A percentile compares a stretch with the other conserved stretches of the same genome.
These are phyloP conservation scores for Cicer yamashitae DNA, from an alignment of 306 rosid species.

Conservation along the genomic window DNA sequence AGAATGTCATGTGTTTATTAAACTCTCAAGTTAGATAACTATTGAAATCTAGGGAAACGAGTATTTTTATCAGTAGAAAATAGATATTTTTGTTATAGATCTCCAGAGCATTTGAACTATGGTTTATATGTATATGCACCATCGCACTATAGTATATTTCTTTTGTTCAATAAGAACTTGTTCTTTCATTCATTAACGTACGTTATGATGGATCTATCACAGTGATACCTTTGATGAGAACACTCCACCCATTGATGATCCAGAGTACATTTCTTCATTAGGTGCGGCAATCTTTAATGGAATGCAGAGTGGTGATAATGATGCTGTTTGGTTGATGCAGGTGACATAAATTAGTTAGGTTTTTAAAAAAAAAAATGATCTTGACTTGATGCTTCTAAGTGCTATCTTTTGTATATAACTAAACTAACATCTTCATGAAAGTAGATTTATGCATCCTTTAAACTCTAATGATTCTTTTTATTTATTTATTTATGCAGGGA, in stretches of 20 bases:
- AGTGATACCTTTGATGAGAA: conserved; percentile 96
- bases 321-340: conserved; percentile 96
- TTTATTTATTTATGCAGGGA: conserved; percentile 57
- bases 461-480: conserved; percentile 6
- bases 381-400: conserved; percentile 31
- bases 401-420: conserved; percentile 31
- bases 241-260: conserved; percentile 89
- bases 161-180: conserved; percentile 30
- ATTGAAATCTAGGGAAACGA: neutral
- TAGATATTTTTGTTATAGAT: conserved; percentile 7
- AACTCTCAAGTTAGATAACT: conserved; percentile 1
- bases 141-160: neutral
- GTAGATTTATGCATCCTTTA: conserved; percentile 35
- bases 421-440: conserved; percentile 23
- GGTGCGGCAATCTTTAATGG: conserved; percentile 83
- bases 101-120: conserved; percentile 29
- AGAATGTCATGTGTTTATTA: neutral
- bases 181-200: conserved; percentile 13
- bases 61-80: conserved; percentile 1
- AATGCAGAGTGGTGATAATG: conserved; percentile 80
- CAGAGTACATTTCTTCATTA: conserved; percentile 80
- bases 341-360: conserved; percentile 46
- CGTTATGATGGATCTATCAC: conserved; percentile 47
- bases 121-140: conserved; percentile 26
- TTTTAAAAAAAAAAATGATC: neutral